A percentile compares a stretch with the other conserved stretches of the same genome.
Conservation (phyloP, 306 rosid species). For the Astragalus membranaceus region DNA sequence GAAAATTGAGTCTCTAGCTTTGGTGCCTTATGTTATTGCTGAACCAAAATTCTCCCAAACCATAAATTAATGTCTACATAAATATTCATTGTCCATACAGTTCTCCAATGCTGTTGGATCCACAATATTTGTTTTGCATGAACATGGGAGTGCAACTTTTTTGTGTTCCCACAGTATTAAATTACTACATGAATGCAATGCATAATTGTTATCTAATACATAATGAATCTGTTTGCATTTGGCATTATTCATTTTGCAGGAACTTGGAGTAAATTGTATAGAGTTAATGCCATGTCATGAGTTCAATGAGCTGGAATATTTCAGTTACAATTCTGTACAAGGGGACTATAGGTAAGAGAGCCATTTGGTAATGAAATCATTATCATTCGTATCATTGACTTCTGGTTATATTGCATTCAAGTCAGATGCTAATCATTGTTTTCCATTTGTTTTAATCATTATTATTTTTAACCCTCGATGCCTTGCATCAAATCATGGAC, state of each 20-base stretch:
- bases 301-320: constrained; percentile 92
- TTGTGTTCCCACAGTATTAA: background rate
- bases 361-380: constrained; percentile 6
- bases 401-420: background rate
- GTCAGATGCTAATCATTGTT: background rate
- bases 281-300: constrained; percentile 97
- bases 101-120: constrained; percentile 1
- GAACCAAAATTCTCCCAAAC: background rate
- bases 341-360: constrained; percentile 66
- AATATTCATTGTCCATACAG: background rate
- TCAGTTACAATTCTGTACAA: constrained; percentile 67
- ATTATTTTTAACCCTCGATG: constrained; percentile 1
- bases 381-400: background rate
- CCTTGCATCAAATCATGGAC: constrained; percentile 1
- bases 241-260: constrained; percentile 52
- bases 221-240: constrained; percentile 22
- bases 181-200: background rate
- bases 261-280: constrained; percentile 87
- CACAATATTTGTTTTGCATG: background rate
- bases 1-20: background rate
- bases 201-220: background rate
- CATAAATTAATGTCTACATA: background rate
- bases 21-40: background rate
- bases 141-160: background rate
- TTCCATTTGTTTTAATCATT: background rate